Evolutionary conservation across 345 rosid species (phyloP).

Genomic region (Sonneratia caseolaris): DNA sequence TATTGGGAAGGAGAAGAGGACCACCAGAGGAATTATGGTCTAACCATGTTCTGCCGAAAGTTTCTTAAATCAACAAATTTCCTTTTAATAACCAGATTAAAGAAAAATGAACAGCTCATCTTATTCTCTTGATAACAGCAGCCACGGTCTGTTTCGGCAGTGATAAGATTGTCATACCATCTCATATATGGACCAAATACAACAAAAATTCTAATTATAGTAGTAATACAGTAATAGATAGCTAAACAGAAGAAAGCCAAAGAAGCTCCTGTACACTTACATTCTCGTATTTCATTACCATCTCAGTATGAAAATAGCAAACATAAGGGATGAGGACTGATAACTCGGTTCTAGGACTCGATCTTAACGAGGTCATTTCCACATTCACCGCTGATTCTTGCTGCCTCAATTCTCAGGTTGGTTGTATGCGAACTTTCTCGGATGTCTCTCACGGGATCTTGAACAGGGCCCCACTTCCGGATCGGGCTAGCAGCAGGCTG

Average conservation of each 20-base stretch:
- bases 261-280: background rate
- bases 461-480: constrained; percentile 11
- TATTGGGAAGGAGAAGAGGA: background rate
- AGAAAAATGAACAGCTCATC: background rate
- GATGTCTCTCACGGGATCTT: constrained; percentile 1
- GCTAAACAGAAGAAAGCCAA: background rate
- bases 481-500: constrained; percentile 7
- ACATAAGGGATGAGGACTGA: background rate
- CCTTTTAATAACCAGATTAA: background rate
- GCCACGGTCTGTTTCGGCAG: background rate
- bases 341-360: background rate
- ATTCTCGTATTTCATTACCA: background rate
- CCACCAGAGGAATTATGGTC: background rate
- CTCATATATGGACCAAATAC: background rate
- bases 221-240: background rate
- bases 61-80: background rate
- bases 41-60: background rate
- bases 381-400: background rate
- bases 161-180: background rate
- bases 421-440: background rate
- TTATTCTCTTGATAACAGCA: constrained; percentile 2
- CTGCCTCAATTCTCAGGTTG: background rate
- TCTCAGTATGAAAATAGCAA: background rate
- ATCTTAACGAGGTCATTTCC: background rate
- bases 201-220: background rate